Conservation (phyloP, 768 basidiomycete genomes). For the Chalciporus chontae region DNA sequence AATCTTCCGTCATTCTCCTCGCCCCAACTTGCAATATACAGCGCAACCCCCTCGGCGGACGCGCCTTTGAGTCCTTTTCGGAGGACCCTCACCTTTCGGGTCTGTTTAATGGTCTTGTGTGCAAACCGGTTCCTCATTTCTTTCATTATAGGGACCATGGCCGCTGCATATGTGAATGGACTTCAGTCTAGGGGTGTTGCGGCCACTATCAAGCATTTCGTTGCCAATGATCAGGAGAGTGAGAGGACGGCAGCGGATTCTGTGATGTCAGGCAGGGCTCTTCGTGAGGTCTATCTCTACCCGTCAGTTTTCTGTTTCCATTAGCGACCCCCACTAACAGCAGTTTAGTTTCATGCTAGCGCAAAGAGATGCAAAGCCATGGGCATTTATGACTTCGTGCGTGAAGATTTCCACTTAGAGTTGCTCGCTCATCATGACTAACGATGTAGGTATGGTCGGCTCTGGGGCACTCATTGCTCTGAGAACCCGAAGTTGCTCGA, state of each 20-base stretch:
- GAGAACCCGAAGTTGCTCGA: slow-evolving; percentile 42
- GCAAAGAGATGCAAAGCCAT: slow-evolving; percentile 56
- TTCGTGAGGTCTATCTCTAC: slow-evolving; percentile 70
- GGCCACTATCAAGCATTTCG: slow-evolving; percentile 75
- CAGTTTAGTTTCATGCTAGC: slow-evolving; percentile 61
- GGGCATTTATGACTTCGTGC: slow-evolving; percentile 67
- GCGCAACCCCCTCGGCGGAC: slow-evolving; percentile 56
- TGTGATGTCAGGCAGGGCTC: slow-evolving; percentile 59
- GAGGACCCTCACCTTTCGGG: slow-evolving; percentile 67
- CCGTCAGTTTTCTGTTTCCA: slow-evolving; percentile 41
- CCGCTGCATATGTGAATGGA: slow-evolving; percentile 66
- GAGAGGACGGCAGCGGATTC: slow-evolving; percentile 64
- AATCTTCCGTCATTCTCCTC: slow-evolving; percentile 59
- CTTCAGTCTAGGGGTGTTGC: slow-evolving; percentile 64
- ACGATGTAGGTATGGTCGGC: slow-evolving; percentile 37
- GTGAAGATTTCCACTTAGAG: slow-evolving; percentile 13
- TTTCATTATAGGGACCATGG: slow-evolving; percentile 44
- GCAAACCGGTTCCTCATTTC: slow-evolving; percentile 21
- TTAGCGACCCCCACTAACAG: neutral
- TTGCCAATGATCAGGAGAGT: slow-evolving; percentile 71
- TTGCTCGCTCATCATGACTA: neutral
- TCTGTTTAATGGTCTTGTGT: no score
- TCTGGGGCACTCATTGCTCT: slow-evolving; percentile 41
- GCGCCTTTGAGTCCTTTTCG: slow-evolving; percentile 69
- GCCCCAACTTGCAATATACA: slow-evolving; percentile 79